phyloP scores from a whole-genome alignment of 2,329 filamentous ascomycete genomes.

The Chaetomium sp. region DNA sequence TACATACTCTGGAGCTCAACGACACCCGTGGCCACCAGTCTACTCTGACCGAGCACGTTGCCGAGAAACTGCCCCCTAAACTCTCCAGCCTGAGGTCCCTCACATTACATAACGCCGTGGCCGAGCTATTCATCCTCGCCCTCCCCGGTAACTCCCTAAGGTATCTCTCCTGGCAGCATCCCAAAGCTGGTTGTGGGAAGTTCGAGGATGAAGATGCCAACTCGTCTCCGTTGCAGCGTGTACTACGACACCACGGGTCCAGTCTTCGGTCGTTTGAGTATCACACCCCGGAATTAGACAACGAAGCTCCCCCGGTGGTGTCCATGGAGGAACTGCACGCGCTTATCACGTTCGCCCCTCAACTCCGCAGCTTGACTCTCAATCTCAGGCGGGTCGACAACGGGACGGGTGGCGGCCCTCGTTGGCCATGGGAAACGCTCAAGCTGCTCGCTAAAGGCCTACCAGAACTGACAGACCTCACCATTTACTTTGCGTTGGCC shows the following conservation, averaged over 20 bases:
- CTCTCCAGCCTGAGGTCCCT: too few species aligned
- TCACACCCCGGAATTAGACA: neutral
- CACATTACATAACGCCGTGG: too few species aligned
- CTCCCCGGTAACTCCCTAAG: conserved; percentile 3
- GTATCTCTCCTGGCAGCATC: conserved; percentile 9
- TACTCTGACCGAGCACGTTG: too few species aligned
- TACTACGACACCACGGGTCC: neutral
- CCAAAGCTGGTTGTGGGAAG: neutral
- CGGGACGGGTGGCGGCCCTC: neutral
- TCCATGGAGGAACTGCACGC: neutral
- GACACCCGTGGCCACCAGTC: too few species aligned
- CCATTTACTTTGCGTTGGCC: conserved; percentile 16
- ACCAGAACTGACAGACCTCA: conserved; percentile 16
- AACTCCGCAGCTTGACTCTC: neutral
- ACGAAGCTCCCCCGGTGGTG: neutral
- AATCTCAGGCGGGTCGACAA: neutral
- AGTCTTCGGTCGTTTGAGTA: conserved; percentile 7
- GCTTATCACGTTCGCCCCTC: neutral
- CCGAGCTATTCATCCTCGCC: neutral
- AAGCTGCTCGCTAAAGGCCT: conserved; percentile 1
- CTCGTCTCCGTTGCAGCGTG: neutral
- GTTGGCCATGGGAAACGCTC: conserved; percentile 19
- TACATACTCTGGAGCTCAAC: too few species aligned
- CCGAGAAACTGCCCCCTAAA: too few species aligned
- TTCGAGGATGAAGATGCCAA: neutral